These are phyloP conservation scores for Suhomyces chickasaworum DNA, from an alignment of 1,139 yeast species.

Conservation along the genomic window DNA sequence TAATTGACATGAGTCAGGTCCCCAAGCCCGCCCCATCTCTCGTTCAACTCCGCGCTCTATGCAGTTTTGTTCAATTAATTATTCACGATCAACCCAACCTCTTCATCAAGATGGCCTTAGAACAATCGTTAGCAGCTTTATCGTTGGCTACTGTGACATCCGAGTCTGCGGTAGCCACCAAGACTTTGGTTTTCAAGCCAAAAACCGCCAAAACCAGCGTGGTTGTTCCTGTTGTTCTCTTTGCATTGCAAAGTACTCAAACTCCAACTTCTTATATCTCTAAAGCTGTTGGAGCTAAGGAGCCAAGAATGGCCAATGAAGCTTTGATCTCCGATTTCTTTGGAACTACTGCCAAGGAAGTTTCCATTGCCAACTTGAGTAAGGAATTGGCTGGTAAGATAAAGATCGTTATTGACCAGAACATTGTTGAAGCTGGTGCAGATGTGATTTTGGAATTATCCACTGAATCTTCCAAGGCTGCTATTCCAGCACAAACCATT, in stretches of 20 bases:
- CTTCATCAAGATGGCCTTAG: constrained; percentile 50
- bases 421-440: constrained; percentile 44
- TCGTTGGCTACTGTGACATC: constrained; percentile 50
- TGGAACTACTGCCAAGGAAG: constrained; percentile 62
- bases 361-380: constrained; percentile 61
- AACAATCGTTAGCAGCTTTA: constrained; percentile 59
- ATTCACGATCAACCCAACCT: not conserved
- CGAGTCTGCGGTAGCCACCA: constrained; percentile 53
- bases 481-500: constrained; percentile 55
- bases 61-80: not conserved
- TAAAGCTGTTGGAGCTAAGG: constrained; percentile 69
- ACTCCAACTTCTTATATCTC: constrained; percentile 74
- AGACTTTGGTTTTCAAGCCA: constrained; percentile 86
- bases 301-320: constrained; percentile 84
- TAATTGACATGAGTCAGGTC: not conserved
- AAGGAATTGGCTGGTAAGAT: constrained; percentile 61
- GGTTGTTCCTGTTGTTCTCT: constrained; percentile 81
- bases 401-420: constrained; percentile 65
- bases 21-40: not conserved
- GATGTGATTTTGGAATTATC: constrained; percentile 57
- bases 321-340: constrained; percentile 74
- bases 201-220: constrained; percentile 82
- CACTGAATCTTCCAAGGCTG: constrained; percentile 59
- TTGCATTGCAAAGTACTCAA: constrained; percentile 69
- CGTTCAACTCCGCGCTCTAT: not conserved